Evolutionary conservation across 73 alveolate species (phyloP).

Genomic region (Tetrahymena borealis): DNA sequence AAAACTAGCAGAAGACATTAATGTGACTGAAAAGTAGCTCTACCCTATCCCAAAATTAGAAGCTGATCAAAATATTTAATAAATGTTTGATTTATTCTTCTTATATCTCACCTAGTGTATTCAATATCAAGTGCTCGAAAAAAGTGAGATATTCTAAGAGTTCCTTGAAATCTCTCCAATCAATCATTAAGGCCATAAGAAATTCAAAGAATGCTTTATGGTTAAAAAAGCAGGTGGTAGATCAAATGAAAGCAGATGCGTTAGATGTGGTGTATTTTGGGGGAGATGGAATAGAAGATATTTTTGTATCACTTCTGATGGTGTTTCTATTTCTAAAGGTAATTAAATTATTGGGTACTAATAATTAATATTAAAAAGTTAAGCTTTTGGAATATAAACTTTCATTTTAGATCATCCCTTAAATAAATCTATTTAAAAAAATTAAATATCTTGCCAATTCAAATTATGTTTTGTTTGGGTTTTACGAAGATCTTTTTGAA

Average conservation of each 20-base stretch:
- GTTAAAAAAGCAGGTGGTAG: slow-evolving; percentile 33
- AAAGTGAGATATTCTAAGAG: neutral
- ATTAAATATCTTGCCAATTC: no score
- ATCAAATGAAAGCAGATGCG: slow-evolving; percentile 15
- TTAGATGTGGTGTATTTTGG: slow-evolving; percentile 38
- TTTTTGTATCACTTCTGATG: neutral
- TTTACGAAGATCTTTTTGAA: no score
- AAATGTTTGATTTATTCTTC: neutral
- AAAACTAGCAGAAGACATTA: neutral
- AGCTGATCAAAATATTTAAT: neutral
- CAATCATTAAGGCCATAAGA: neutral
- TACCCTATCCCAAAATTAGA: neutral
- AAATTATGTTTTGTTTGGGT: no score
- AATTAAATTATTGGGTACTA: neutral
- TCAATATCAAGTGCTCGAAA: neutral
- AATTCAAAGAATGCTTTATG: slow-evolving; percentile 15
- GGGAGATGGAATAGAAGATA: slow-evolving; percentile 41
- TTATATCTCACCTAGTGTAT: neutral
- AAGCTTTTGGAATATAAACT: no score
- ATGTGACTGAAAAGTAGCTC: neutral
- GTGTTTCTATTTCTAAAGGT: slow-evolving; percentile 14
- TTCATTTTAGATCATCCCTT: no score
- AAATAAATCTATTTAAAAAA: no score
- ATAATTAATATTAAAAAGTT: no score
- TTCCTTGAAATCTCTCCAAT: slow-evolving; percentile 16